A percentile compares a stretch with the other conserved stretches of the same genome.
Evolutionary conservation across 2,329 filamentous ascomycete species (phyloP).

Genomic region (Iodosphaeria phyllophila): DNA sequence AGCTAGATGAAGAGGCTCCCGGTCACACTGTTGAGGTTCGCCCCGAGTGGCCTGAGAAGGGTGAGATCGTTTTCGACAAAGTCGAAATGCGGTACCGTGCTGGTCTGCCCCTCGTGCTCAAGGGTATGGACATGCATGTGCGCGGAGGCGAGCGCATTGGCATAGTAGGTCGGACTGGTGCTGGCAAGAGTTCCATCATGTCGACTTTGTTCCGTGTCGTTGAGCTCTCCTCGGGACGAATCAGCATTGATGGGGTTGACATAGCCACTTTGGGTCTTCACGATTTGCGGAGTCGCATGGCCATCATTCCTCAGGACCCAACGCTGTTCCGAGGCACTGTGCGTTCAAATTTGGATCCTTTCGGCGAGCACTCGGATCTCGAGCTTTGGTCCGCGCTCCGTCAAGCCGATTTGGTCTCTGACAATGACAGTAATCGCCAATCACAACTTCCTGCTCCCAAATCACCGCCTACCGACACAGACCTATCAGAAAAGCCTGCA

Average conservation of each 20-base stretch:
- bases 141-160: slow-evolving; percentile 61
- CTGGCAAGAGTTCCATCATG: slow-evolving; percentile 74
- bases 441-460: too few relatives aligned
- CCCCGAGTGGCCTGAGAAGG: slow-evolving; percentile 66
- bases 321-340: slow-evolving; percentile 70
- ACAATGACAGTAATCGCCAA: slow-evolving; percentile 6
- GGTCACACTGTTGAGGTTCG: slow-evolving; percentile 58
- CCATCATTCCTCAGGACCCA: slow-evolving; percentile 73
- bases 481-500: too few relatives aligned
- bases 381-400: slow-evolving; percentile 63
- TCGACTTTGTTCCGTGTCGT: slow-evolving; percentile 62
- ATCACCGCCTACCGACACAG: too few relatives aligned
- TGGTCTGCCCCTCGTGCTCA: slow-evolving; percentile 54
- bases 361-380: slow-evolving; percentile 58
- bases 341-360: slow-evolving; percentile 64
- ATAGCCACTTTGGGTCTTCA: slow-evolving; percentile 59
- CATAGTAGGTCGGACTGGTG: slow-evolving; percentile 65
- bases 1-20: slow-evolving; percentile 79
- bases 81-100: slow-evolving; percentile 65
- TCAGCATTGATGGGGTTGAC: slow-evolving; percentile 46
- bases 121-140: slow-evolving; percentile 53
- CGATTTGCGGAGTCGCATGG: slow-evolving; percentile 55
- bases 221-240: slow-evolving; percentile 42
- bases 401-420: slow-evolving; percentile 52
- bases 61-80: slow-evolving; percentile 59